phyloP scores from a whole-genome alignment of 139 green algal species.

The Chlamydomonas asymmetrica region DNA sequence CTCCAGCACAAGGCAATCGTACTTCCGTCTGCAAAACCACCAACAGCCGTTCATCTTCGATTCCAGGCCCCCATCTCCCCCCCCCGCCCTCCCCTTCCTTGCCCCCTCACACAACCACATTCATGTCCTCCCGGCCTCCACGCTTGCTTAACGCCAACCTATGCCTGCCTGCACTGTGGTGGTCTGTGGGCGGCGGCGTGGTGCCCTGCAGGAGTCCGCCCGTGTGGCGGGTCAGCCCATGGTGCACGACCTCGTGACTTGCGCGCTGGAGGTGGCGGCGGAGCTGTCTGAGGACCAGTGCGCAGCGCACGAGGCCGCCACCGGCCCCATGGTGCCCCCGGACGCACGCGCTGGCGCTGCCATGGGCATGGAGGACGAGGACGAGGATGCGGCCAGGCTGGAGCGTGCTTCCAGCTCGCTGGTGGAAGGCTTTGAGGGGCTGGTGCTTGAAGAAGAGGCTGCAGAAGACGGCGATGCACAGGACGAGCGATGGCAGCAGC shows the following conservation, averaged over 20 bases:
- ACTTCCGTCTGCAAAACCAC: no score
- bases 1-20: no score
- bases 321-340: neutral
- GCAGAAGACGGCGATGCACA: slow-evolving; percentile 7
- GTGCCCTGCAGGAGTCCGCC: slow-evolving; percentile 6
- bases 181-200: no score
- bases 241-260: slow-evolving; percentile 61
- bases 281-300: neutral
- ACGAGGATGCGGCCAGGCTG: neutral
- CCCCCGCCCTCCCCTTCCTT: no score
- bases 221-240: slow-evolving; percentile 49
- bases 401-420: slow-evolving; percentile 8
- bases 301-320: neutral
- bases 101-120: no score
- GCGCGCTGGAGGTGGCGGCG: slow-evolving; percentile 34
- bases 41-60: no score
- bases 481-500: neutral
- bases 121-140: no score
- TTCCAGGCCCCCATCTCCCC: no score
- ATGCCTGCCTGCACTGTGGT: no score
- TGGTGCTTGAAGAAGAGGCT: slow-evolving; percentile 12
- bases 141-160: no score
- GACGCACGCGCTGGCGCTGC: neutral
- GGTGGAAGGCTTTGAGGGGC: slow-evolving; percentile 29
- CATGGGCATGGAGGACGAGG: neutral